These are phyloP conservation scores for Lizonia empirigonia DNA, from an alignment of 2,329 filamentous ascomycete species.

Conservation along the genomic window DNA sequence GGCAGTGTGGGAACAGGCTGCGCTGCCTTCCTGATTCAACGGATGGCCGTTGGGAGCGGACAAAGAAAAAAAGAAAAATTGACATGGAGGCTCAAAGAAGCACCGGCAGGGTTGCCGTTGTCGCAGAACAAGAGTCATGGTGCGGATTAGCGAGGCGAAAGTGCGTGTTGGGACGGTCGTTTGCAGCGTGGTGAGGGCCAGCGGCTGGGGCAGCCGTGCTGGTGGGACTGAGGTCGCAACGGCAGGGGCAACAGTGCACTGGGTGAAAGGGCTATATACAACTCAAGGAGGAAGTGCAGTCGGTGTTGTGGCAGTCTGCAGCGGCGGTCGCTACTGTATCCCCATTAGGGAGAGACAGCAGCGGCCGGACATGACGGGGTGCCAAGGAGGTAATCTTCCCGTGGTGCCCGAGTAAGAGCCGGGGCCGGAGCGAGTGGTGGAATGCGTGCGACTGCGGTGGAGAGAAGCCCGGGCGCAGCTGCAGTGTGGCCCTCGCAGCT, in stretches of 20 bases:
- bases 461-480: constrained; percentile 15
- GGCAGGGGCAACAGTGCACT: neutral
- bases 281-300: neutral
- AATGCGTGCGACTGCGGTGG: constrained; percentile 15
- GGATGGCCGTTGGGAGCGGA: constrained; percentile 7
- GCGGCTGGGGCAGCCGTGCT: constrained; percentile 4
- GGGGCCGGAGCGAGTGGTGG: constrained; percentile 19
- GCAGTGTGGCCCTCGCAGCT: constrained; percentile 8
- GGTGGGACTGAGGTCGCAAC: constrained; percentile 14
- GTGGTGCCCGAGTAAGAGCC: constrained; percentile 17
- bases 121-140: constrained; percentile 24
- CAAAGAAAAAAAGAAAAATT: constrained; percentile 18
- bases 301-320: neutral
- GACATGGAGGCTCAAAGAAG: constrained; percentile 11
- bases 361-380: neutral
- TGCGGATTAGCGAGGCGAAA: constrained; percentile 24
- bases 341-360: constrained; percentile 17
- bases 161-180: constrained; percentile 22
- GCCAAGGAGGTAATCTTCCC: constrained; percentile 18
- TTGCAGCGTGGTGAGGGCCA: constrained; percentile 22
- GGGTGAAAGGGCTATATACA: constrained; percentile 8
- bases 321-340: neutral
- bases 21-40: constrained; percentile 3
- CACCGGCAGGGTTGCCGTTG: constrained; percentile 25
- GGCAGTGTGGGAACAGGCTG: neutral